These are phyloP conservation scores for Aspergillus hiratsukae DNA, from an alignment of 2,329 filamentous ascomycete genomes.

Conservation along the genomic window DNA sequence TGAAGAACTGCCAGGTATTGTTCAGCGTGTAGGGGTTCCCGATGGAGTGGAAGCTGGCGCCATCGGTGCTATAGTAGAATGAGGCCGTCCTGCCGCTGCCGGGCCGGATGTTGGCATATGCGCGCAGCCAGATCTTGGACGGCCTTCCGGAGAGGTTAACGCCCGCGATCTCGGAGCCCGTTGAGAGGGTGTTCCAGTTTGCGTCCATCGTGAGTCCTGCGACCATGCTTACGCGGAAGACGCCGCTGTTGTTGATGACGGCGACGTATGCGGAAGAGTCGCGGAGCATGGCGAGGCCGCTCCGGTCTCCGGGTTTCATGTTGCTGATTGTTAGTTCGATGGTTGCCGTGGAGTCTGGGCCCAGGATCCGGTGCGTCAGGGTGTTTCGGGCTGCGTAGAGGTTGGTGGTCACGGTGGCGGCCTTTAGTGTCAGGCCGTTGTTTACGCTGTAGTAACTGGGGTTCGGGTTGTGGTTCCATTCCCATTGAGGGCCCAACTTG, in stretches of 20 bases:
- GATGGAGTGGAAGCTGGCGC: slow-evolving; percentile 32
- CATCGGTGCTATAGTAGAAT: slow-evolving; percentile 46
- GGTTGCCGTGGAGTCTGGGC: slow-evolving; percentile 44
- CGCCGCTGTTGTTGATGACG: slow-evolving; percentile 37
- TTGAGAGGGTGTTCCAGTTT: slow-evolving; percentile 29
- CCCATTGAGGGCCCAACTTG: slow-evolving; percentile 47
- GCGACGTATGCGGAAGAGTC: slow-evolving; percentile 53
- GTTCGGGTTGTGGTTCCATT: slow-evolving; percentile 62
- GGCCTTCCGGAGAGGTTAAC: slow-evolving; percentile 11
- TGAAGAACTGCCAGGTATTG: slow-evolving; percentile 46
- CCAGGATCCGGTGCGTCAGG: slow-evolving; percentile 39
- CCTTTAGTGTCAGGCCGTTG: slow-evolving; percentile 45
- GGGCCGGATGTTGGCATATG: slow-evolving; percentile 33
- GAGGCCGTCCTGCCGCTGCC: slow-evolving; percentile 23
- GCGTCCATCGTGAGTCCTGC: slow-evolving; percentile 36
- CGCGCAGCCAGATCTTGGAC: slow-evolving; percentile 35
- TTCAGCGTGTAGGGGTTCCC: slow-evolving; percentile 36
- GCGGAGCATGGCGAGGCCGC: slow-evolving; percentile 52
- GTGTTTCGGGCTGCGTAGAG: slow-evolving; percentile 43
- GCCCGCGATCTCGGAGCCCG: slow-evolving; percentile 24
- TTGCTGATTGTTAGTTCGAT: slow-evolving; percentile 47
- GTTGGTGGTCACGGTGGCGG: slow-evolving; percentile 51
- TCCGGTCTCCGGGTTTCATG: slow-evolving; percentile 50
- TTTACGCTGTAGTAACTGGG: slow-evolving; percentile 42
- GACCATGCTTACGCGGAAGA: slow-evolving; percentile 30